These are phyloP conservation scores for Craterostigma plantagineum DNA, from an alignment of 257 asterid genomes.

Conservation along the genomic window DNA sequence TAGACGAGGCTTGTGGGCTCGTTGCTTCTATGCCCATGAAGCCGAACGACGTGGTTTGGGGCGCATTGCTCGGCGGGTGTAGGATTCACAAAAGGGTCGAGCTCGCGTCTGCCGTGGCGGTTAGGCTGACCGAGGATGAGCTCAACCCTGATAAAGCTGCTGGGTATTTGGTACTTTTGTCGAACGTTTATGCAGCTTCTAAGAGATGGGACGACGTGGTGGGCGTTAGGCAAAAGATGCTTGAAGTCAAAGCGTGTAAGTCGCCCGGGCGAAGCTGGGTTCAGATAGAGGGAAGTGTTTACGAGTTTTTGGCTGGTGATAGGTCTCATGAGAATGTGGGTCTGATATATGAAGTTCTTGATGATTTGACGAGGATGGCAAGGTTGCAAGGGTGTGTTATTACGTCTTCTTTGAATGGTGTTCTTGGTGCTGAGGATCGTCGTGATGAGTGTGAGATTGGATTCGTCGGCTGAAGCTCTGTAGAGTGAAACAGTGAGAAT, in stretches of 20 bases:
- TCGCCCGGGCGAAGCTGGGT: conserved; percentile 65
- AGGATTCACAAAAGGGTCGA: conserved; percentile 38
- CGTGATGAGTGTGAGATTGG: too few relatives aligned
- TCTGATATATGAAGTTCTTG: conserved; percentile 26
- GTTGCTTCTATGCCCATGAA: conserved; percentile 60
- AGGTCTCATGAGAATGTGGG: conserved; percentile 20
- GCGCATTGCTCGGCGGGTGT: conserved; percentile 76
- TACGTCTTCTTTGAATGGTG: too few relatives aligned
- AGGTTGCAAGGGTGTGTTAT: conserved; percentile 12
- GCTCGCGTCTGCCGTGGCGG: conserved; percentile 45
- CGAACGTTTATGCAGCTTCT: conserved; percentile 44
- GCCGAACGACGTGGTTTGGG: conserved; percentile 75
- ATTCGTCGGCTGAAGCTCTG: too few relatives aligned
- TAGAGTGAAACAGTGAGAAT: too few relatives aligned
- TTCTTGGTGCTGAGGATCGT: too few relatives aligned
- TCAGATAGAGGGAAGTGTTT: conserved; percentile 28
- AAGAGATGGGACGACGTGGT: conserved; percentile 59
- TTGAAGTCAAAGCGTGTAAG: conserved; percentile 24
- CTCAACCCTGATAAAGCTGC: conserved; percentile 33
- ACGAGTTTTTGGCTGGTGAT: conserved; percentile 37
- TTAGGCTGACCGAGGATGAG: conserved; percentile 19
- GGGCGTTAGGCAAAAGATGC: conserved; percentile 32
- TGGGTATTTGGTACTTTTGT: conserved; percentile 49
- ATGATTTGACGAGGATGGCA: conserved; percentile 19
- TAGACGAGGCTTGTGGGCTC: conserved; percentile 40